These are phyloP conservation scores for Canariomyces notabilis DNA, from an alignment of 2,329 filamentous ascomycete species.

Conservation along the genomic window DNA sequence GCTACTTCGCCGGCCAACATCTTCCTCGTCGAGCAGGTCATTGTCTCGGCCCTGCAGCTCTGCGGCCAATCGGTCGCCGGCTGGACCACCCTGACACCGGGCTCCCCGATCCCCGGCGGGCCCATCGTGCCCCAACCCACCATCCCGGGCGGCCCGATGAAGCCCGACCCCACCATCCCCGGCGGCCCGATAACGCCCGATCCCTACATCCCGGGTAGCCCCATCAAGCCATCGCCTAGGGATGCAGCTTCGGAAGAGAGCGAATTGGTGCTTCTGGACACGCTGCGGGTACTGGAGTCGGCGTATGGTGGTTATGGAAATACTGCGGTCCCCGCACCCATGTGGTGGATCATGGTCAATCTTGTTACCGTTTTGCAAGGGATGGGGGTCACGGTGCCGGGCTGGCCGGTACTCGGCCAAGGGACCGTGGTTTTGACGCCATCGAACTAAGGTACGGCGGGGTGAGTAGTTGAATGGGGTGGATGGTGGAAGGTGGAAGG, in stretches of 20 bases:
- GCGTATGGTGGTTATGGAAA: conserved; percentile 23
- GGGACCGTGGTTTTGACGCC: conserved; percentile 19
- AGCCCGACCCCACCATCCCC: conserved; percentile 29
- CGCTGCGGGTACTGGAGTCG: conserved; percentile 21
- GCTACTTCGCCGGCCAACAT: conserved; percentile 22
- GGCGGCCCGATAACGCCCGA: conserved; percentile 30
- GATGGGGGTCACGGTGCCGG: conserved; percentile 22
- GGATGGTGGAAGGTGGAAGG: neutral
- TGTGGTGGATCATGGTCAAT: conserved; percentile 26
- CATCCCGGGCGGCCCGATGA: conserved; percentile 26
- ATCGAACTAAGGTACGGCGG: conserved; percentile 8
- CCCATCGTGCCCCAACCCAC: conserved; percentile 29
- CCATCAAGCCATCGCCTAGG: conserved; percentile 21
- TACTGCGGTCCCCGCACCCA: conserved; percentile 19
- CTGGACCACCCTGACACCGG: conserved; percentile 24
- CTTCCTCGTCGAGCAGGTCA: conserved; percentile 26
- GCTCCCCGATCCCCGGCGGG: conserved; percentile 28
- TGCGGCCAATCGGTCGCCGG: conserved; percentile 24
- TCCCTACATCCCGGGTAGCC: conserved; percentile 28
- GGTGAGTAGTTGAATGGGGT: neutral
- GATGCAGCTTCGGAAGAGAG: neutral
- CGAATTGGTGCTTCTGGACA: conserved; percentile 5
- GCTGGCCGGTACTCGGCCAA: conserved; percentile 24
- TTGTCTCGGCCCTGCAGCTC: conserved; percentile 24
- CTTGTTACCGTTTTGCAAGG: conserved; percentile 25